Base-by-base conservation (phyloP, 2,329 filamentous ascomycete genomes). In the Dendryphion nanum region DNA sequence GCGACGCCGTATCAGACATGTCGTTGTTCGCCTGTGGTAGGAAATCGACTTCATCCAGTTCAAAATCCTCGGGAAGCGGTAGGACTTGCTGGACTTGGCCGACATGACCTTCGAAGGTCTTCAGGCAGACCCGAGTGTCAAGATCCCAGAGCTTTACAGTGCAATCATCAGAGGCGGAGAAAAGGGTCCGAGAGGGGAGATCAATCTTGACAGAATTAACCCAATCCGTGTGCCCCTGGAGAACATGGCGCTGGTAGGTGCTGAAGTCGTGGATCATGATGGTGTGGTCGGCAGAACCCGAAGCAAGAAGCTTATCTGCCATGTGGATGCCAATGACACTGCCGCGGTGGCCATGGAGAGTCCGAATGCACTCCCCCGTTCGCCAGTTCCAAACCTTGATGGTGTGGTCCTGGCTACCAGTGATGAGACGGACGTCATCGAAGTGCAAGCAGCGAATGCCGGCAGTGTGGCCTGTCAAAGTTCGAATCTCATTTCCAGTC, bases 381-480 rank as follows among this genome's bases (percentile, higher is more conserved):
- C 86, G 81, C 89, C 90, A 96, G 60, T 98, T 95, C 93, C 93
- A 98, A 21, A 98, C 82, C 61, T 87, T 90, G 55, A 98, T 78
- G 4, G 85, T 95, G 33, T 81, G 79, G 64, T 97, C 93, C 39
- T 96, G 75, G 59, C 87, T 89, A 35, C 90, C 93, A 40, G 86
- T 94, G 60, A 96, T 90, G 42, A 98, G 76, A 57, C 94, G 94
- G 38, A 80, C 83, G 49, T 95, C 88, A 56, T 96, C 89, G 57
- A 97, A 97, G 59, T 97, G 90, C 24, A 98, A 75, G 38, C 89
- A 87, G 28, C 93, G 81, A 43, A 98, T 87, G 5, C 89, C 89
- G 28, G 81, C 81, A 1, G 81, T 85, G 56, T 97, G 93, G 3
- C 93, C 93, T 16, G 70, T 74, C 6, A 98, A 74, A 0, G 89